These are phyloP conservation scores for Eucalyptus cloeziana DNA, from an alignment of 345 rosid species.

Conservation along the genomic window DNA sequence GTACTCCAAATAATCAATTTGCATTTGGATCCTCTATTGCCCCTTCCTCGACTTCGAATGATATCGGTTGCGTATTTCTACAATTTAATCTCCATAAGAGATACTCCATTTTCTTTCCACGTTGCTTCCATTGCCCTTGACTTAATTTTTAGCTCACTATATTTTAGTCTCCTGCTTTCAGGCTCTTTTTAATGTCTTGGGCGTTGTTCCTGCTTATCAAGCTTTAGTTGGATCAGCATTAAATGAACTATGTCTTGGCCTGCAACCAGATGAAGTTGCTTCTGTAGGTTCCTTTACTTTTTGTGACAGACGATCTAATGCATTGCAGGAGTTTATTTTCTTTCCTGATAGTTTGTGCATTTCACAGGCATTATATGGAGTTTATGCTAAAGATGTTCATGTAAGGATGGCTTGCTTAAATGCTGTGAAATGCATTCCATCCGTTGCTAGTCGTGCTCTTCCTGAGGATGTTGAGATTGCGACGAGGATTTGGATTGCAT, in stretches of 20 bases:
- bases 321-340: neutral
- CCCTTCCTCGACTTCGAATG: slow-evolving; percentile 93
- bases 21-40: slow-evolving; percentile 89
- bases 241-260: slow-evolving; percentile 92
- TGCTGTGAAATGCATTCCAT: slow-evolving; percentile 91
- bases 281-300: slow-evolving; percentile 34
- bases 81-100: neutral
- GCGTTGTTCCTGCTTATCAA: slow-evolving; percentile 81
- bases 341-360: neutral
- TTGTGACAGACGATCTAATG: neutral
- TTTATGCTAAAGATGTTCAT: slow-evolving; percentile 89
- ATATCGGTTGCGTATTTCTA: slow-evolving; percentile 48
- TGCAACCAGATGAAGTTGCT: slow-evolving; percentile 72
- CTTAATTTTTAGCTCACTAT: neutral
- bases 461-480: slow-evolving; percentile 70
- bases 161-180: slow-evolving; percentile 14
- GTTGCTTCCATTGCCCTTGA: neutral
- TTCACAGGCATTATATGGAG: slow-evolving; percentile 77
- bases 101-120: neutral
- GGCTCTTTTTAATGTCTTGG: slow-evolving; percentile 87
- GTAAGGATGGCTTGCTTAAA: slow-evolving; percentile 97
- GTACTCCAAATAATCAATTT: slow-evolving; percentile 71
- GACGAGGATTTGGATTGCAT: slow-evolving; percentile 86
- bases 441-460: slow-evolving; percentile 61
- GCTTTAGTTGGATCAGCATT: slow-evolving; percentile 76